Base-by-base conservation (phyloP, 257 asterid species). In the Solanum sejunctum region DNA sequence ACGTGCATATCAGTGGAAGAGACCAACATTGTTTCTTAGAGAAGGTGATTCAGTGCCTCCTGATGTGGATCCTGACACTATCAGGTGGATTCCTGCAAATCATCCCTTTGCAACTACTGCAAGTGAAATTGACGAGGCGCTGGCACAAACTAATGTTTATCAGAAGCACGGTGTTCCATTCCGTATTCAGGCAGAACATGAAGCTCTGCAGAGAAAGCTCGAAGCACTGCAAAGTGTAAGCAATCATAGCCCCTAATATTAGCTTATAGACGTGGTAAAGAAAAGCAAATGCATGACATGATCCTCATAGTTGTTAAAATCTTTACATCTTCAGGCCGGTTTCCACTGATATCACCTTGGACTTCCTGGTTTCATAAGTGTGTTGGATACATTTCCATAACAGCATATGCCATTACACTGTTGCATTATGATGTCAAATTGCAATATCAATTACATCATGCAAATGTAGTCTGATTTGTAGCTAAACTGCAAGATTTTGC, bases 1-100 rank as follows among this genome's bases (percentile, higher is more conserved):
- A 32, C 98, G 95, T 83, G 99, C 99, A 16, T 97, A 97, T 87
- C 97, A 97, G 89, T 97, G 99, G 99, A 97, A 94, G 90, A 93
- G 98, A 86, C 99, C 99, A n/a, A 92, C 97, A 80, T 85, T 92
- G 41, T 97, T 97, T 87, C 98, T 97, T 39, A 97, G 86, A 88
- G 99, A 97, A 92, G 99, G 99, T 36, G 99, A 97, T 11, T 90
- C 96, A 13, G 83, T 95, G 83, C 99, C 99, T 66, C 93, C 97
- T 71, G 99, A 94, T 90, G 98, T 97, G 83, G 99, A 97, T 92
- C 99, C 98, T n/a, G 98, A 97, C 80, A 90, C 98, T 13, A 91
- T 97, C 80, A 92, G 99, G 88, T 97, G 99, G 99, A 97, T 97
- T 85, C 99, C 99, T 66, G 94, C 99, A 81, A 97, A 97, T 83